Conservation (phyloP, 495 filamentous ascomycete species). For the Penicillium crystallinum region DNA sequence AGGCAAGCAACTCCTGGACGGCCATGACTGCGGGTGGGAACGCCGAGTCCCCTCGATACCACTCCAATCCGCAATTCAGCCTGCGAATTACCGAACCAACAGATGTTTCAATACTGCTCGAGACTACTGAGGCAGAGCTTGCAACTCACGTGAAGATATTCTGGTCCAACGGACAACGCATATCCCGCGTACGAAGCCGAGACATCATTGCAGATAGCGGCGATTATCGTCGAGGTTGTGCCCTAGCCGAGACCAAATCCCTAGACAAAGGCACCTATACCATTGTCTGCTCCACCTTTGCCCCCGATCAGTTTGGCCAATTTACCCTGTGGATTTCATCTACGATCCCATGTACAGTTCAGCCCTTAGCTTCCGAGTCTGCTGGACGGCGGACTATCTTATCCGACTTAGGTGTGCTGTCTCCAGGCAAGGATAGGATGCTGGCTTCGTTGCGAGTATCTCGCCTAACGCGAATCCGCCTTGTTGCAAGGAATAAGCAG, state of each 20-base stretch:
- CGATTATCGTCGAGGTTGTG: slow-evolving; percentile 78
- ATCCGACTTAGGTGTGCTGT: slow-evolving; percentile 46
- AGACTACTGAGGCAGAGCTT: slow-evolving; percentile 61
- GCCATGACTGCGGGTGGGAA: slow-evolving; percentile 78
- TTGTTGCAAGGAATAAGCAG: slow-evolving; percentile 44
- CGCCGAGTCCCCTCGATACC: slow-evolving; percentile 65
- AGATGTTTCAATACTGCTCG: slow-evolving; percentile 64
- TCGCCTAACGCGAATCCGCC: slow-evolving; percentile 54
- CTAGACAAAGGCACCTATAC: slow-evolving; percentile 73
- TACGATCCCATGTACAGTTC: slow-evolving; percentile 46
- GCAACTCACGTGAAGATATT: slow-evolving; percentile 82
- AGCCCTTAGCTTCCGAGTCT: slow-evolving; percentile 55
- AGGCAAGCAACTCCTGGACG: slow-evolving; percentile 64
- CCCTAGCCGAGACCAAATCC: slow-evolving; percentile 53
- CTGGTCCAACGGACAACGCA: slow-evolving; percentile 65
- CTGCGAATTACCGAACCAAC: slow-evolving; percentile 53
- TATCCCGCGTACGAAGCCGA: slow-evolving; percentile 60
- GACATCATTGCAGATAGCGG: slow-evolving; percentile 76
- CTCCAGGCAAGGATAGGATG: slow-evolving; percentile 47
- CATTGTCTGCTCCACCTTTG: slow-evolving; percentile 82
- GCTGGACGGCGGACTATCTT: slow-evolving; percentile 60
- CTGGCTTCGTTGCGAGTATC: slow-evolving; percentile 45
- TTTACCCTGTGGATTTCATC: slow-evolving; percentile 71
- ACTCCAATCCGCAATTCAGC: slow-evolving; percentile 79
- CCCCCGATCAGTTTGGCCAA: slow-evolving; percentile 64